These are phyloP conservation scores for Candolleomyces aberdarensis DNA, from an alignment of 768 basidiomycete genomes.

Conservation along the genomic window DNA sequence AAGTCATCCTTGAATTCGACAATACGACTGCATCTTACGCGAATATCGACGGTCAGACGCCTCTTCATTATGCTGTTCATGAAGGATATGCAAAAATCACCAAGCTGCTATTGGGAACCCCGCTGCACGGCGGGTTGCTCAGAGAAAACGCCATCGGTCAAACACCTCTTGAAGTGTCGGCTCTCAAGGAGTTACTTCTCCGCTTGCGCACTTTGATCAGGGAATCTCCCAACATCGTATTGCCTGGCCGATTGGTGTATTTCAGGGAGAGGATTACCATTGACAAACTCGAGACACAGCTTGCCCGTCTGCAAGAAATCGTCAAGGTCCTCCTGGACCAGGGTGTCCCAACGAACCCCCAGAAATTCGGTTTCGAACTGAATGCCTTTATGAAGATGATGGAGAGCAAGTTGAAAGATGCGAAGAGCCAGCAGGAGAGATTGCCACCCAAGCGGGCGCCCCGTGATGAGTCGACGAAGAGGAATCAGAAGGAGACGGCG, in stretches of 20 bases:
- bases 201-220: constrained; percentile 9
- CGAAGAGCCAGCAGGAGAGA: background rate
- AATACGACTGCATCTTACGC: constrained; percentile 33
- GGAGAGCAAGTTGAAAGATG: constrained; percentile 8
- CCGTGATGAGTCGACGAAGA: background rate
- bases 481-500: background rate
- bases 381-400: constrained; percentile 4
- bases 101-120: constrained; percentile 33
- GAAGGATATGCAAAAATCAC: constrained; percentile 32
- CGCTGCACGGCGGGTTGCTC: constrained; percentile 36
- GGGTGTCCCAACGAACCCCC: background rate
- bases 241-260: background rate
- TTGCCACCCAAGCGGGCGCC: background rate
- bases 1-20: constrained; percentile 36
- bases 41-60: constrained; percentile 48
- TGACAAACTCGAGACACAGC: constrained; percentile 8
- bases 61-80: constrained; percentile 47
- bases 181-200: constrained; percentile 22
- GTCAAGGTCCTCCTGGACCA: constrained; percentile 6
- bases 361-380: constrained; percentile 2
- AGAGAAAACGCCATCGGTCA: constrained; percentile 52
- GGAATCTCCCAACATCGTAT: background rate
- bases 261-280: background rate
- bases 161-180: constrained; percentile 37
- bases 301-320: constrained; percentile 8